Evolutionary conservation across 345 rosid genomes (phyloP), one percentile per base, ranked within the genome.

Genomic region (Combretum micranthum): DNA sequence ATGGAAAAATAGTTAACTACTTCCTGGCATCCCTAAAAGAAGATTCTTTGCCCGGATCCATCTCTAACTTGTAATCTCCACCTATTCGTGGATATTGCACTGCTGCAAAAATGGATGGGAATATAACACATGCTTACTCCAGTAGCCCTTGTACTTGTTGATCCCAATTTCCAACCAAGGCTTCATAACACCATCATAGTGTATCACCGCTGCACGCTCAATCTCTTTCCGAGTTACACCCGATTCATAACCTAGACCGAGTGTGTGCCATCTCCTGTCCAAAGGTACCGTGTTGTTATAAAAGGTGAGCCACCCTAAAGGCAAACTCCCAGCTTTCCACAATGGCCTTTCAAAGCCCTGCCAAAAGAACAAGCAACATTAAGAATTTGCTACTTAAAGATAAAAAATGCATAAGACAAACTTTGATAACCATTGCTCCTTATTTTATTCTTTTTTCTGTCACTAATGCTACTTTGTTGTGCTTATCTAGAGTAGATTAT

Each of bases 141-240:
- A 93, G 57, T 82, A 80, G 47, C 70, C 69, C 72, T 80, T 93
- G 65, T 85, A 85, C 72, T 80, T 80, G 4, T 64, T 68, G 61
- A 87, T 73, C 60, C 84, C 99, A 4, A 87, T 83, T 42, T 93
- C 96, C 55, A 87, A 74, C 99, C 99, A 93, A 13, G 99, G 99
- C 73, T 93, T 89, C 96, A 77, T 82, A 64, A 83, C 71, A 54
- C 99, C 99, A 48, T 87, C 85, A 32, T 76, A 93, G 69, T 93
- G 99, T 66, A 87, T 71, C 56, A 94, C 97, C 13, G 95, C 95
- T 1, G 90, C 92, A 37, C 54, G 64, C 45, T 80, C 86, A 17
- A 93, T 80, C 23, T 83, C 85, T 14, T 44, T 66, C 51, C 45
- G 70, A 23, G 65, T 60, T 25, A 87, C 66, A 44, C 72, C 77